Percentiles rank a stretch among this genome's conserved stretches.
Evolutionary conservation across 2,329 filamentous ascomycete genomes (phyloP).

Genomic region (Trichophyton equinum): DNA sequence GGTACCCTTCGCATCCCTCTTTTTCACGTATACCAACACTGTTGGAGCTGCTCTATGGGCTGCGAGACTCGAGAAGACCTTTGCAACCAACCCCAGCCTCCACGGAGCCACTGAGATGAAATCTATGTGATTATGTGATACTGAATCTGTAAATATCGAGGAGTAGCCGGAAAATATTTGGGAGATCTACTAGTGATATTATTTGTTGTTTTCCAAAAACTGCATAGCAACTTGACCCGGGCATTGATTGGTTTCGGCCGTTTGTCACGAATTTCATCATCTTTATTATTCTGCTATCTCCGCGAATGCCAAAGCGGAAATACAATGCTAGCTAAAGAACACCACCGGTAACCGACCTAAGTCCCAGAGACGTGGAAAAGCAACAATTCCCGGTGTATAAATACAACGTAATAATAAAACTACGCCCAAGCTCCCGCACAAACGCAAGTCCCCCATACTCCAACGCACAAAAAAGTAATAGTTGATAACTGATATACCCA

Average conservation of each 20-base stretch:
- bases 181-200: no score
- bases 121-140: not conserved
- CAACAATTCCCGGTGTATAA: not conserved
- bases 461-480: not conserved
- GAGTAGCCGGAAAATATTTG: no score
- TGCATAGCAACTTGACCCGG: no score
- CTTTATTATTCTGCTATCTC: no score
- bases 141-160: not conserved
- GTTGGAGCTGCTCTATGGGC: conserved; percentile 93
- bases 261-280: no score
- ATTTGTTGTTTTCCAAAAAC: no score
- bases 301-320: not conserved
- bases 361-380: not conserved
- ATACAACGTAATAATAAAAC: not conserved
- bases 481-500: not conserved
- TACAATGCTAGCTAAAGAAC: not conserved
- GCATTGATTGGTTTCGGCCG: no score
- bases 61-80: conserved; percentile 57
- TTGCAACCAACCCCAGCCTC: conserved; percentile 18
- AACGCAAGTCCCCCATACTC: not conserved
- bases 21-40: conserved; percentile 83
- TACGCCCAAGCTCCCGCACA: not conserved
- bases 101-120: not conserved
- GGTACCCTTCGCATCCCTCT: conserved; percentile 66
- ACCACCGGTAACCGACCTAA: not conserved